Evolutionary conservation across 179 eudicot genomes (phyloP), one percentile per base, ranked within the genome.

Genomic region (Silene vulgaris): DNA sequence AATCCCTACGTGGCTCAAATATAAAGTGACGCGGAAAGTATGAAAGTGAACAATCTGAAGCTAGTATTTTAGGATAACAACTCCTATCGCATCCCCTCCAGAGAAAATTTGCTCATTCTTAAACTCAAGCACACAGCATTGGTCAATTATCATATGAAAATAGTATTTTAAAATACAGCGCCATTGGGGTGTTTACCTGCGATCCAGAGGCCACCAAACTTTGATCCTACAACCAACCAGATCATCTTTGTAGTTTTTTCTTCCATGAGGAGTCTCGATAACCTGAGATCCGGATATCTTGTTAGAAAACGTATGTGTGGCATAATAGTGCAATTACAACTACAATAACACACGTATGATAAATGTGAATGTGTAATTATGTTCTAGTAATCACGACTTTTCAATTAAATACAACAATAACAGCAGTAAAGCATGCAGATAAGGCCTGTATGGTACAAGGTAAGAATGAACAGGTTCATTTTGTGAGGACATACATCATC

Each of bases 151-250:
- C 48, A 40, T 40, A 40, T 40, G 11, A 69, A n/a, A 23, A 23
- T 9, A 13, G 30, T 7, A 11, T 26, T 14, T 32, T 12, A 8
- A 17, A 63, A 14, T 11, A n/a, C 16, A 74, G 45, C 63, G 48
- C 8, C 37, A 20, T 26, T 65, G 21, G 70, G 57, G 23, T 65
- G 65, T 26, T 67, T 66, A 82, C 85, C 76, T 78, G 67, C 72
- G 80, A 64, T 82, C 85, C 4, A 82, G 79, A 30, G 85, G 85
- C 85, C 85, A 82, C 82, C 82, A 82, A 48, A 82, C 85, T 77
- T 78, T 82, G 72, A 82, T 78, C 62, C 77, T 78, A 68, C 75
- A 45, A 62, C 85, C 85, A 67, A 82, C 62, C 74, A 82, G 76
- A 72, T 82, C 85, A 30, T 82, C 85, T 60, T 79, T 82, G 54